Percentiles rank a stretch among this genome's conserved stretches.
These are phyloP conservation scores for Cerioporus squamosus DNA, from an alignment of 1,284 basidiomycete species.

Conservation along the genomic window DNA sequence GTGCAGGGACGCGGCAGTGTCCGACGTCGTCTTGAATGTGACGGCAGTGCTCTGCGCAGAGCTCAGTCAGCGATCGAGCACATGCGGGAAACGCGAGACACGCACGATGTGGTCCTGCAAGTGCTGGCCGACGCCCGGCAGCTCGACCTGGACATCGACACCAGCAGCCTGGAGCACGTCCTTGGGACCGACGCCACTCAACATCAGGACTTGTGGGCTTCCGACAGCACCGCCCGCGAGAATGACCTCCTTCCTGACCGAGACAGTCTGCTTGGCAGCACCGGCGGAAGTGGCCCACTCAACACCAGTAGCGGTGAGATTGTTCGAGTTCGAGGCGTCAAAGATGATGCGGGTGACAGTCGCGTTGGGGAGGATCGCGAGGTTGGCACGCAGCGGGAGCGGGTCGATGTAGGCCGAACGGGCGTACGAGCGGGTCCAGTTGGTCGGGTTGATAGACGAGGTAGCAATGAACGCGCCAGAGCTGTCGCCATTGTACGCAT, in stretches of 20 bases:
- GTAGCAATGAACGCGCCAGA: constrained; percentile 63
- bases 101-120: constrained; percentile 71
- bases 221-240: constrained; percentile 68
- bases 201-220: constrained; percentile 68
- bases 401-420: constrained; percentile 74
- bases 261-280: constrained; percentile 44
- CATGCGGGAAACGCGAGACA: constrained; percentile 9
- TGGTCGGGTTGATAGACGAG: constrained; percentile 65
- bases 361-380: constrained; percentile 60
- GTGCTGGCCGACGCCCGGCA: constrained; percentile 80
- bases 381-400: constrained; percentile 59
- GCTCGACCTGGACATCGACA: constrained; percentile 49
- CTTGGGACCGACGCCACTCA: constrained; percentile 73
- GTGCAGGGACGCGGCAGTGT: constrained; percentile 47
- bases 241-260: constrained; percentile 62
- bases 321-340: constrained; percentile 40
- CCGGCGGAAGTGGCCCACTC: constrained; percentile 49
- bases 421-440: constrained; percentile 72
- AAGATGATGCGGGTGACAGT: constrained; percentile 68
- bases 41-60: constrained; percentile 49
- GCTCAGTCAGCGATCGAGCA: neutral
- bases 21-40: constrained; percentile 47
- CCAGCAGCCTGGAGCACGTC: constrained; percentile 57
- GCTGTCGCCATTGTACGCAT: constrained; percentile 53
- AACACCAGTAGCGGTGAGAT: constrained; percentile 58